Base-by-base conservation (phyloP, 495 filamentous ascomycete genomes). In the Xylaria palmicola region DNA sequence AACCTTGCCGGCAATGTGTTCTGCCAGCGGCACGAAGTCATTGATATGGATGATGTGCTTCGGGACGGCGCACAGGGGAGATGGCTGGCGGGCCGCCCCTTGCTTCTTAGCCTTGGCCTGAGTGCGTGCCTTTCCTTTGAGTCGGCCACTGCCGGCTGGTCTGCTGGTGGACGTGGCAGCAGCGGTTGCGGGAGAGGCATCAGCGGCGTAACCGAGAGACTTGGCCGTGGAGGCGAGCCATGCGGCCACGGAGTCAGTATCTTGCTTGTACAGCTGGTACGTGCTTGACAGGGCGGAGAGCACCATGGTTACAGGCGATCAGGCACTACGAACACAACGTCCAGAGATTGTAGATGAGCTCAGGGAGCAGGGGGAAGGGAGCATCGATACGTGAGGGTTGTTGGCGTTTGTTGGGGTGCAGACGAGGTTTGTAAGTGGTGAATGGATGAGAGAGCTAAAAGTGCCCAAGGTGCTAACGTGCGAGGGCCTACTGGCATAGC, bases 151-250 rank as follows among this genome's bases (percentile, higher is more conserved):
- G 1, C 47, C 50, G 54, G 32, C 22, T 17, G 64, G 9, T 29
- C 59, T 32, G 2, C 30, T 34, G 15, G 19, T 4, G 2, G 60
- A 29, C 4, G 48, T 57, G 1, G 63, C 15, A 22, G n/a, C 32
- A 15, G 62, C 10, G 39, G 36, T 30, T 30, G 43, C 30, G 8
- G 19, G 22, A 45, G 62, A 49, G 24, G 45, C 7, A 20, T 34
- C 29, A 4, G 56, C 53, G 34, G 67, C 24, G 60, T 63, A 79
- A 0, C 77, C 75, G 37, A 52, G 70, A 54, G 75, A 64, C 48
- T 68, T 76, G 51, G 79, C 80, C 24, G 74, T 79, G 22, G 74
- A 67, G 2, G 79, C 78, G 36, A 83, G 77, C 81, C 80, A 83
- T 22, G 74, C 72, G 43, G 80, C 80, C 43, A 83, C 74, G 1